These are phyloP conservation scores for Podaxis rugospora DNA, from an alignment of 768 basidiomycete species.

Conservation along the genomic window DNA sequence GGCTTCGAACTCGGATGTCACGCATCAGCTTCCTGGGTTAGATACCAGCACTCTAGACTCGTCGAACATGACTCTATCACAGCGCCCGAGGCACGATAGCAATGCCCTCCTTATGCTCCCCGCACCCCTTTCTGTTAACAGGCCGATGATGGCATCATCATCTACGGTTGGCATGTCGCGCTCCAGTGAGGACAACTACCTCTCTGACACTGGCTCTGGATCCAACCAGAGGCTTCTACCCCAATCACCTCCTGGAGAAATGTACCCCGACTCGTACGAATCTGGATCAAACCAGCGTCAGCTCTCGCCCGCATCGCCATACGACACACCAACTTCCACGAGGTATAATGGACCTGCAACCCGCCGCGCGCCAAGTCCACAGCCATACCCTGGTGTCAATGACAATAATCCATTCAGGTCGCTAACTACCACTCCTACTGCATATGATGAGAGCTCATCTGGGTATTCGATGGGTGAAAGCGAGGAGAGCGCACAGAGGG, in stretches of 20 bases:
- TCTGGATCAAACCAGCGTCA: constrained; percentile 26
- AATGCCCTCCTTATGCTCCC: constrained; percentile 70
- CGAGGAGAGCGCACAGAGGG: constrained; percentile 15
- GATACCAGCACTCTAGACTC: constrained; percentile 66
- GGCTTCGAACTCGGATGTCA: constrained; percentile 74
- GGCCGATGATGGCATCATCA: constrained; percentile 46
- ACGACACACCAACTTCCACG: constrained; percentile 17
- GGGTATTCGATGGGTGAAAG: constrained; percentile 30
- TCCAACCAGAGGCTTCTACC: constrained; percentile 42
- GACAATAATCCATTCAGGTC: constrained; percentile 56
- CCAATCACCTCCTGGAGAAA: constrained; percentile 27
- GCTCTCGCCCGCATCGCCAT: constrained; percentile 25
- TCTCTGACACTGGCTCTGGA: constrained; percentile 35
- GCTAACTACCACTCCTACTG: constrained; percentile 34
- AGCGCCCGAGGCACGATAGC: constrained; percentile 63
- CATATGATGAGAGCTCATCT: constrained; percentile 33
- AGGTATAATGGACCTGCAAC: constrained; percentile 16
- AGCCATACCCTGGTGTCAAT: constrained; percentile 31
- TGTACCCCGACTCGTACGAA: constrained; percentile 35
- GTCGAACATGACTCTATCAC: constrained; percentile 32
- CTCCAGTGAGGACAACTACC: constrained; percentile 45
- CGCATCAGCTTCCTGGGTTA: constrained; percentile 46
- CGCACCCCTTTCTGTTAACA: constrained; percentile 63
- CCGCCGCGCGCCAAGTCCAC: constrained; percentile 21
- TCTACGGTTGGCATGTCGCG: constrained; percentile 40